Evolutionary conservation across 768 basidiomycete species (phyloP).

Genomic region (Lactarius pseudohatsudake): DNA sequence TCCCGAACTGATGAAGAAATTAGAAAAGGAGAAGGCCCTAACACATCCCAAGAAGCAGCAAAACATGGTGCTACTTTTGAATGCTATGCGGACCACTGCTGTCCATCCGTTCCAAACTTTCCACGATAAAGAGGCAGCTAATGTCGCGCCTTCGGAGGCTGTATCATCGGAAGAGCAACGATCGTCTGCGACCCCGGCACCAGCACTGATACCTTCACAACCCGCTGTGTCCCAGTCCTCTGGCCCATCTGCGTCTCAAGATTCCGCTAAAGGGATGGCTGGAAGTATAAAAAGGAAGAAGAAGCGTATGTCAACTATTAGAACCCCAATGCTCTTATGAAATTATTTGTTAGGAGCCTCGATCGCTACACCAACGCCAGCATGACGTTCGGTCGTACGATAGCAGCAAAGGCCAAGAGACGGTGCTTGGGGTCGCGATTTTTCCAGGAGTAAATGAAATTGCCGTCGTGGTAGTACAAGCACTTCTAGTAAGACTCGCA

Average conservation of each 20-base stretch:
- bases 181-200: slow-evolving; percentile 38
- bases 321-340: neutral
- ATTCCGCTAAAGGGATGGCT: slow-evolving; percentile 46
- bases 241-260: slow-evolving; percentile 44
- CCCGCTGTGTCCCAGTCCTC: slow-evolving; percentile 38
- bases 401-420: neutral
- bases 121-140: slow-evolving; percentile 38
- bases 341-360: slow-evolving; percentile 15
- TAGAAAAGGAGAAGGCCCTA: slow-evolving; percentile 23
- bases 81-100: slow-evolving; percentile 81
- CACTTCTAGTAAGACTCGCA: neutral
- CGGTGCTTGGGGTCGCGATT: neutral
- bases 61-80: slow-evolving; percentile 66
- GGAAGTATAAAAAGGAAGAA: slow-evolving; percentile 71
- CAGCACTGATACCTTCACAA: slow-evolving; percentile 33
- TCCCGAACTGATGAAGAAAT: slow-evolving; percentile 16
- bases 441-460: neutral
- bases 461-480: neutral
- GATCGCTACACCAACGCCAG: slow-evolving; percentile 14
- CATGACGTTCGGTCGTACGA: neutral
- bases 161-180: slow-evolving; percentile 26
- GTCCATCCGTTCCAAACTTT: slow-evolving; percentile 60
- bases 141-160: slow-evolving; percentile 26
- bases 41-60: slow-evolving; percentile 53
- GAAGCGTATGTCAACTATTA: slow-evolving; percentile 54